These are phyloP conservation scores for Arachis hypogaea DNA, from an alignment of 306 rosid species.

Conservation along the genomic window DNA sequence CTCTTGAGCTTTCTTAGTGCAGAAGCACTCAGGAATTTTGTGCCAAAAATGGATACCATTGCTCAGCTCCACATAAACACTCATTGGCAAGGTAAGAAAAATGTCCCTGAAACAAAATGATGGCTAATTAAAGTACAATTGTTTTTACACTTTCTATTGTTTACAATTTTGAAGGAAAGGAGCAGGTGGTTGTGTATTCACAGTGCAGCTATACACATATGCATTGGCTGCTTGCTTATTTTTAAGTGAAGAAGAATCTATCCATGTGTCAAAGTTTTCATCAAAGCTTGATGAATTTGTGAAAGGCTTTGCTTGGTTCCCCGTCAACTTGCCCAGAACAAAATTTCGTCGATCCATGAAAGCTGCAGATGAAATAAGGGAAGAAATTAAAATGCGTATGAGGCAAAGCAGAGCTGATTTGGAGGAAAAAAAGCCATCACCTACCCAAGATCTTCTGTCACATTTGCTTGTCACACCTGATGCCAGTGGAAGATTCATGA, in stretches of 20 bases:
- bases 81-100: conserved; percentile 49
- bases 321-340: conserved; percentile 52
- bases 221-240: conserved; percentile 52
- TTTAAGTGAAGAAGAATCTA: conserved; percentile 48
- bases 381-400: conserved; percentile 39
- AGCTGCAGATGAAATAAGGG: conserved; percentile 41
- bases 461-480: conserved; percentile 49
- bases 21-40: conserved; percentile 48
- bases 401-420: conserved; percentile 47
- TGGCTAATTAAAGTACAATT: no score
- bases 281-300: conserved; percentile 41
- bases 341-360: conserved; percentile 43
- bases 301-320: conserved; percentile 46
- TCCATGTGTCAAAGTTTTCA: conserved; percentile 31
- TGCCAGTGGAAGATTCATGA: conserved; percentile 45
- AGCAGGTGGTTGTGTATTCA: conserved; percentile 39
- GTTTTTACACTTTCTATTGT: no score
- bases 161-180: conserved; percentile 34
- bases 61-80: conserved; percentile 43
- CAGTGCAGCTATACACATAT: conserved; percentile 45
- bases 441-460: conserved; percentile 50
- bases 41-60: conserved; percentile 51
- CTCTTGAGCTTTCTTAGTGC: conserved; percentile 48
- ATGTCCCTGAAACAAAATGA: no score
- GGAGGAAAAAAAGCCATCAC: conserved; percentile 45